Evolutionary conservation across 345 rosid species (phyloP), one percentile per base, ranked within the genome.

Genomic region (thale cress (Arabidopsis thaliana)): DNA sequence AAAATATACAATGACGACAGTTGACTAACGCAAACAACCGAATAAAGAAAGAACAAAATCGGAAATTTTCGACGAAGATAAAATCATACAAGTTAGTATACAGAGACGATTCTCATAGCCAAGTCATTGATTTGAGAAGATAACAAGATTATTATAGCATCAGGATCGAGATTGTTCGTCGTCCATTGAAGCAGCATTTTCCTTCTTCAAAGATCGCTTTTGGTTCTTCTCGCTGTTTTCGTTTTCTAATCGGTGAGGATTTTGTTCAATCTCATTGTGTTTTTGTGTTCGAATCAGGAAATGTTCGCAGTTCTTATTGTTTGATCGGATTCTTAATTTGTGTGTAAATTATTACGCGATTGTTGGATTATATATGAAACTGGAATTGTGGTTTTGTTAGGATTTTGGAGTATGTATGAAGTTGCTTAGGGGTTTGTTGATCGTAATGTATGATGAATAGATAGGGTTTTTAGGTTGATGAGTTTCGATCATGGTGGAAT

Each of bases 241-340:
- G 56, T 45, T 56, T 64, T 46, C 33, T 4, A 9, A 38, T 22
- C 77, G 77, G 73, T 72, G 69, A 78, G 77, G 57, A 59, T 65
- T 62, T 65, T 38, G n/a, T 34, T 69, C 49, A 40, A 40, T 60
- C 8, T 5, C 28, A 34, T 37, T 67, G 22, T 7, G 2, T 41
- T 38, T 53, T 52, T 0, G 20, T 20, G 72, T 58, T 67, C 63
- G 22, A 74, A 69, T 69, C 20, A 45, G 4, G 49, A 53, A 20
- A 1, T n/a, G 40, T 59, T 5, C 37, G 40, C 42, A 58, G 49
- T 37, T 66, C 6, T 32, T 42, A 7, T 63, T 41, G 38, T 36
- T 50, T 72, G 50, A 66, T 72, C 58, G 32, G 64, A 72, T 59
- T 65, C 41, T 9, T 3, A 22, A 50, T 14, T 28, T 48, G 8